Percentiles rank a stretch among this genome's conserved stretches.
phyloP scores from a whole-genome alignment of 2,329 filamentous ascomycete genomes.

The Myriosclerotinia scirpicola region DNA sequence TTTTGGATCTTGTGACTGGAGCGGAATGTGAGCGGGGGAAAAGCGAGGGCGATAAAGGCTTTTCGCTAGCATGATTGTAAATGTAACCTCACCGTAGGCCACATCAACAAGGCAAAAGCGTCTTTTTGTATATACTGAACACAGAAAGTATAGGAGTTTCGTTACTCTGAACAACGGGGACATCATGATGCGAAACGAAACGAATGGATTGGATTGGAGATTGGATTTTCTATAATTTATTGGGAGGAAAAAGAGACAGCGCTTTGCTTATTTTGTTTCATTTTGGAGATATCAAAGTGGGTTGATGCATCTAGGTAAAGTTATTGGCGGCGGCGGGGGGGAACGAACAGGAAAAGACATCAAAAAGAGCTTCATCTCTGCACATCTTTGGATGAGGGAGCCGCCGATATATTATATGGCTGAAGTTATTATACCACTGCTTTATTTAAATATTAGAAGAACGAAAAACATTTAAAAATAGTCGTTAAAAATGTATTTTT shows the following conservation, averaged over 20 bases:
- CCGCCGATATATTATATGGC: too few species aligned
- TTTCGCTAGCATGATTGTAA: constrained; percentile 11
- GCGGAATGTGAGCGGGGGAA: constrained; percentile 1
- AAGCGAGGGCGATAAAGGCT: constrained; percentile 12
- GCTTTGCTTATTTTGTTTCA: background rate
- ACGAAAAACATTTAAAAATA: too few species aligned
- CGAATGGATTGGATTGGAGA: constrained; percentile 2
- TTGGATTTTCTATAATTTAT: constrained; percentile 17
- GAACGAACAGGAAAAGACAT: too few species aligned
- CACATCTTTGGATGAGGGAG: too few species aligned
- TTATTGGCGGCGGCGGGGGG: background rate
- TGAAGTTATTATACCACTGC: too few species aligned
- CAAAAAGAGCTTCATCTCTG: too few species aligned
- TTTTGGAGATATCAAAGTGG: background rate
- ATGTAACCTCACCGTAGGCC: constrained; percentile 13
- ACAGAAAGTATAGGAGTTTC: constrained; percentile 12
- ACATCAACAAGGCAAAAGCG: background rate
- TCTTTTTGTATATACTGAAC: constrained; percentile 20
- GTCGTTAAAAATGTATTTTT: too few species aligned
- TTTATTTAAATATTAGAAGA: too few species aligned
- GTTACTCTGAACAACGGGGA: constrained; percentile 2
- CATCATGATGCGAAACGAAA: constrained; percentile 12
- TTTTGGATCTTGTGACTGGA: background rate
- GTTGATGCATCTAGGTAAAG: constrained; percentile 8
- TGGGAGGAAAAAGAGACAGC: background rate